A percentile compares a stretch with the other conserved stretches of the same genome.
Conservation (phyloP, 306 rosid genomes). For the Purshia tridentata region DNA sequence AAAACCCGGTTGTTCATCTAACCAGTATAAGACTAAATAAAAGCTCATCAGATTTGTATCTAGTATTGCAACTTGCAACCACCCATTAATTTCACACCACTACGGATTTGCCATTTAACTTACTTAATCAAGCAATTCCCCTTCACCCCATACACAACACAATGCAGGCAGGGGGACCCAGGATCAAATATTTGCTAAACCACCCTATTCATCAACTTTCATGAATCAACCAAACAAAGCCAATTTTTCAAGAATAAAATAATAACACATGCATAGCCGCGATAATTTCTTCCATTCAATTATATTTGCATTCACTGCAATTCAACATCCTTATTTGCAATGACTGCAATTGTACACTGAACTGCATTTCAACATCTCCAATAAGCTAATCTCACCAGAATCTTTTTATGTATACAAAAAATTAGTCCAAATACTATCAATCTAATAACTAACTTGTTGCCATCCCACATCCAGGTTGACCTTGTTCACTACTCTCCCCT, state of each 20-base stretch:
- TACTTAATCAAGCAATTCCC: too few species aligned
- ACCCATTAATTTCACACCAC: too few species aligned
- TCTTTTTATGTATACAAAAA: slow-evolving; percentile 18
- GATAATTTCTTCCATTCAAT: slow-evolving; percentile 1
- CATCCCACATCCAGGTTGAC: slow-evolving; percentile 8
- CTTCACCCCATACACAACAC: too few species aligned
- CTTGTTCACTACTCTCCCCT: not conserved
- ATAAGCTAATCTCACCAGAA: slow-evolving; percentile 17
- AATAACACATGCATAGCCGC: not conserved
- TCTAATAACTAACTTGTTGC: slow-evolving; percentile 8
- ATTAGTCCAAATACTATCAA: not conserved
- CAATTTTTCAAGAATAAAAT: not conserved
- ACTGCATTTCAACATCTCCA: not conserved
- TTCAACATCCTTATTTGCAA: not conserved
- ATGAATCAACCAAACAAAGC: not conserved
- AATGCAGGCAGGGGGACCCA: too few species aligned
- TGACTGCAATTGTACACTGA: slow-evolving; percentile 9
- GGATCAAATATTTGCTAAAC: too few species aligned
- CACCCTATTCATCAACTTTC: too few species aligned
- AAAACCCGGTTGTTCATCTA: too few species aligned
- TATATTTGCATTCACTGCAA: not conserved
- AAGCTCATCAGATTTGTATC: too few species aligned
- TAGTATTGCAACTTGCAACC: too few species aligned
- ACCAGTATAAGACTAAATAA: too few species aligned
- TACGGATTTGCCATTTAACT: too few species aligned